These are phyloP conservation scores for Fermentozyma sake DNA, from an alignment of 1,139 yeast species.

Conservation along the genomic window DNA sequence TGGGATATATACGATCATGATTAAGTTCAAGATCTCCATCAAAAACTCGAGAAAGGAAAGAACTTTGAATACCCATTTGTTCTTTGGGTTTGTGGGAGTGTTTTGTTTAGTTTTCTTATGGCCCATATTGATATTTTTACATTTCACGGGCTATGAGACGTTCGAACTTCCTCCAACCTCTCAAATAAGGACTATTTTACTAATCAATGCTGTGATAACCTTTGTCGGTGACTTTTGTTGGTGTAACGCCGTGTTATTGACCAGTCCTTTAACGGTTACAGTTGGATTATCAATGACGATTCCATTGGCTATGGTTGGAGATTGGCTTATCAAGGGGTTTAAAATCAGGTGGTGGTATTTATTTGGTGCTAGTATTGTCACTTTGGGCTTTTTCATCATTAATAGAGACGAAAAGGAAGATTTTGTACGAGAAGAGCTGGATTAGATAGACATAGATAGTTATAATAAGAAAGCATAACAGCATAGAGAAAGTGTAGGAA, in stretches of 20 bases:
- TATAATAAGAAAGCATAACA: too few species aligned
- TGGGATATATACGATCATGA: constrained; percentile 85
- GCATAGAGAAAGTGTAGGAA: too few species aligned
- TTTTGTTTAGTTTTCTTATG: constrained; percentile 73
- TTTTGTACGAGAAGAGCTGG: constrained; percentile 25
- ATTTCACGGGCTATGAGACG: constrained; percentile 58
- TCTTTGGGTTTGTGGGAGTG: constrained; percentile 92
- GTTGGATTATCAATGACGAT: constrained; percentile 91
- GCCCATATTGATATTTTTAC: constrained; percentile 72
- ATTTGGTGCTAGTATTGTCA: constrained; percentile 75
- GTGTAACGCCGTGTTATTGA: constrained; percentile 91
- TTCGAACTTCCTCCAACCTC: constrained; percentile 64
- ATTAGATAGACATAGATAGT: too few species aligned
- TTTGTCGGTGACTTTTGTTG: constrained; percentile 88
- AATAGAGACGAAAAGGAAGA: constrained; percentile 73
- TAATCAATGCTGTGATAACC: constrained; percentile 69
- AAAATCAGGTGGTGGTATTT: constrained; percentile 58
- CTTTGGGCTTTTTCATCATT: constrained; percentile 77
- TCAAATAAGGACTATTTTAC: constrained; percentile 50
- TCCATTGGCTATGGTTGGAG: constrained; percentile 93
- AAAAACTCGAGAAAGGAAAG: constrained; percentile 55
- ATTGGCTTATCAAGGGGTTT: constrained; percentile 67
- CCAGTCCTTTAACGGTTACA: constrained; percentile 92
- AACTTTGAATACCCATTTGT: constrained; percentile 74
- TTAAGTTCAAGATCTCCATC: constrained; percentile 60